Conservation (phyloP, 495 filamentous ascomycete genomes). For the Penicillium waksmanii region DNA sequence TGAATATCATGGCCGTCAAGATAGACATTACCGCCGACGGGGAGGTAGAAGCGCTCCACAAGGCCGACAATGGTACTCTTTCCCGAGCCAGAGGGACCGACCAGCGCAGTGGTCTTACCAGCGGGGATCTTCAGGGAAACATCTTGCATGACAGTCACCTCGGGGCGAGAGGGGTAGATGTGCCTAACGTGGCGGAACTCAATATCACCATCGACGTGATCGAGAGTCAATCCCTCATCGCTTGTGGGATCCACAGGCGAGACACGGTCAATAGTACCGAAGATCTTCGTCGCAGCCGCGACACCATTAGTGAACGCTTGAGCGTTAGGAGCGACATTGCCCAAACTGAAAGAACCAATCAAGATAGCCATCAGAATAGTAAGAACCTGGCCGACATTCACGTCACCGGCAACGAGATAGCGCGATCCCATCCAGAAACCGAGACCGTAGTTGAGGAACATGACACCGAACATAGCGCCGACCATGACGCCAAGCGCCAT, state of each 20-base stretch:
- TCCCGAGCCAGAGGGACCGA: constrained; percentile 84
- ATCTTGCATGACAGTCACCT: constrained; percentile 83
- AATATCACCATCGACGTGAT: constrained; percentile 74
- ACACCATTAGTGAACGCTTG: constrained; percentile 83
- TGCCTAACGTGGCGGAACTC: constrained; percentile 85
- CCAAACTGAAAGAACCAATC: constrained; percentile 88
- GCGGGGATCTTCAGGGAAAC: constrained; percentile 79
- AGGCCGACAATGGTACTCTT: constrained; percentile 93
- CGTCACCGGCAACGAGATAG: constrained; percentile 70
- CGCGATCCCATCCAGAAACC: constrained; percentile 94
- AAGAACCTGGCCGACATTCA: constrained; percentile 57
- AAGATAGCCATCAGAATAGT: constrained; percentile 89
- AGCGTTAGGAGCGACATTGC: constrained; percentile 83
- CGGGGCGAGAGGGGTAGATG: constrained; percentile 90
- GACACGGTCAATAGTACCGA: constrained; percentile 84
- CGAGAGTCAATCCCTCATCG: constrained; percentile 69
- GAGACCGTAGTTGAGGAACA: constrained; percentile 89
- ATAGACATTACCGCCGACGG: constrained; percentile 75
- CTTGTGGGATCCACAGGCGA: constrained; percentile 84
- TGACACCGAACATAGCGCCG: constrained; percentile 75
- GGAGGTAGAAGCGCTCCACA: constrained; percentile 91
- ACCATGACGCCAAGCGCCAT: constrained; percentile 73
- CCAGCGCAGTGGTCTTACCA: constrained; percentile 84
- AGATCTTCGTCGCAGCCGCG: constrained; percentile 88
- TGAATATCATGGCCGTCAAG: constrained; percentile 85